phyloP scores from a whole-genome alignment of 129 eudicot species.

The Cynara cardunculus region DNA sequence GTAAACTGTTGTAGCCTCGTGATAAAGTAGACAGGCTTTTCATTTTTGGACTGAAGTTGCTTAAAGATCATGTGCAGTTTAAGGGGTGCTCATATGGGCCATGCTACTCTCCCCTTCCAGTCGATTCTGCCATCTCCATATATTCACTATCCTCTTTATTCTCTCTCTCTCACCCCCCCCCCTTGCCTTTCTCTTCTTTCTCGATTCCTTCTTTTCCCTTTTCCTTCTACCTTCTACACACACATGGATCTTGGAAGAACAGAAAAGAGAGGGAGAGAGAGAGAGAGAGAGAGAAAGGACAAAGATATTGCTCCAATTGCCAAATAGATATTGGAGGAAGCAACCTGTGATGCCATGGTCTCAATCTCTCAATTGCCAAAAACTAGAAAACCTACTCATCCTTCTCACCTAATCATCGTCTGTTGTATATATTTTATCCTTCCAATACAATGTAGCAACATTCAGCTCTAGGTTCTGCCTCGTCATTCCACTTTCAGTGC shows the following conservation, averaged over 20 bases:
- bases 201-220: no score
- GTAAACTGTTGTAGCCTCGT: background rate
- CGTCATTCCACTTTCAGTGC: background rate
- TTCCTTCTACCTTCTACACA: no score
- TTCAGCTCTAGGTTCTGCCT: background rate
- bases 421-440: background rate
- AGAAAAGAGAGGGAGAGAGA: no score
- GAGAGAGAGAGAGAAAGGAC: no score
- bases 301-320: background rate
- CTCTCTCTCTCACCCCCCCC: no score
- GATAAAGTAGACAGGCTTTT: background rate
- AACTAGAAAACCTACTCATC: background rate
- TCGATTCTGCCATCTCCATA: background rate
- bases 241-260: no score
- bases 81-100: background rate
- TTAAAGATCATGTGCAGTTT: background rate
- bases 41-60: background rate
- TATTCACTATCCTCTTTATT: no score
- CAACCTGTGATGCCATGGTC: background rate
- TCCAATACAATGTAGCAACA: background rate
- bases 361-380: background rate
- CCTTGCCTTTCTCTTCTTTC: no score
- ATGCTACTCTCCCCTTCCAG: background rate
- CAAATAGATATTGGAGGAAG: background rate
- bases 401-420: background rate